A percentile compares a stretch with the other conserved stretches of the same genome.
Evolutionary conservation across 768 basidiomycete species (phyloP).

Genomic region (Leccinum fibrillosum): DNA sequence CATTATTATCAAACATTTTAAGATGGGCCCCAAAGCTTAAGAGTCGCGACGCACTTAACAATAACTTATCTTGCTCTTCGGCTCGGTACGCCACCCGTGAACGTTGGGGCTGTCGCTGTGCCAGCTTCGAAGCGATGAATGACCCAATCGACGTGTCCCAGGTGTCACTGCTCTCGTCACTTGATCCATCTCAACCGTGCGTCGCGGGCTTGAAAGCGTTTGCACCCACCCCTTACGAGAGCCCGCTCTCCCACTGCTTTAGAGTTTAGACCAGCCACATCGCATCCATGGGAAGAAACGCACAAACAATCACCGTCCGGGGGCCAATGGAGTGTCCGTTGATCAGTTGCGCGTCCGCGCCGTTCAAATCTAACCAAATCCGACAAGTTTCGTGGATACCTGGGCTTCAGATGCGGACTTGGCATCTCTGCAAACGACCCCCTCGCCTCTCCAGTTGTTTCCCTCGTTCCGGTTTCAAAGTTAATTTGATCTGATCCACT

Average conservation of each 20-base stretch:
- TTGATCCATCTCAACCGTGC: not conserved
- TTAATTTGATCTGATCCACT: not conserved
- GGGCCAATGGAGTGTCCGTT: not conserved
- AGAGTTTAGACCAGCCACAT: constrained; percentile 13
- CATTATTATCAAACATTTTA: not conserved
- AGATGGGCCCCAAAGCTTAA: not conserved
- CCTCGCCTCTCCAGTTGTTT: not conserved
- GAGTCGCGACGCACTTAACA: not conserved
- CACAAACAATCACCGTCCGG: constrained; percentile 1
- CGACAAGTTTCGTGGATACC: not conserved
- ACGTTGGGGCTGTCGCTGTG: not conserved
- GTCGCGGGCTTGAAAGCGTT: not conserved
- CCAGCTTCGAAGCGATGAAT: not conserved
- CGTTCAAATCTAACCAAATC: constrained; percentile 23
- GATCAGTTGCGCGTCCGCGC: not conserved
- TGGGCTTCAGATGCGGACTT: constrained; percentile 2
- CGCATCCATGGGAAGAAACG: constrained; percentile 16
- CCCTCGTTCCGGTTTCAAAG: not conserved
- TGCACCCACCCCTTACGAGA: constrained; percentile 17
- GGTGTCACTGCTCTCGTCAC: not conserved
- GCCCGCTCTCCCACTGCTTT: constrained; percentile 14
- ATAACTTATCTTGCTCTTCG: not conserved
- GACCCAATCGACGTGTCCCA: not conserved
- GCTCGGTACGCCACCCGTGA: not conserved
- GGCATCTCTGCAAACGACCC: not conserved